These are phyloP conservation scores for Torrubiella hemipterigena DNA, from an alignment of 2,329 filamentous ascomycete genomes.

Conservation along the genomic window DNA sequence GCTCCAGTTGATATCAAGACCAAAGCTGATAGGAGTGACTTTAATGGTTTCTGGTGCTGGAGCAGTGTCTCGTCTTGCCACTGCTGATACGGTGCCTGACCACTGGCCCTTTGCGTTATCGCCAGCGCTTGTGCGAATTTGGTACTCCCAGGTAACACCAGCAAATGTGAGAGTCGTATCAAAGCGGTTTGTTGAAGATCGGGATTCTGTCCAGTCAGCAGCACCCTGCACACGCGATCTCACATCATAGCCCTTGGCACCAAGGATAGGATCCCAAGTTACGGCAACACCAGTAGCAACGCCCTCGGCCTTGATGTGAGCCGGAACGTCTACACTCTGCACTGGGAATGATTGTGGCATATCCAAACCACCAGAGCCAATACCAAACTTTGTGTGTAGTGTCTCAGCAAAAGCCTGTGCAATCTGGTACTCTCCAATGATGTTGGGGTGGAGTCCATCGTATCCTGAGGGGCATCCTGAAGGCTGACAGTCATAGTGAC, in stretches of 20 bases:
- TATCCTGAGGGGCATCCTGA: constrained; percentile 1
- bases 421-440: constrained; percentile 1
- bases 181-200: constrained; percentile 1
- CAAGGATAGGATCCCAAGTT: constrained; percentile 2
- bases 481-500: constrained; percentile 7
- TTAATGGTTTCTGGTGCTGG: not conserved
- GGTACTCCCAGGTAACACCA: constrained; percentile 2
- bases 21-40: not conserved
- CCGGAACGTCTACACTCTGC: not conserved
- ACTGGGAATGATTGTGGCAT: not conserved
- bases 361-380: not conserved
- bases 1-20: not conserved
- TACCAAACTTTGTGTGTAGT: constrained; percentile 1
- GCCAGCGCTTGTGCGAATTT: constrained; percentile 2
- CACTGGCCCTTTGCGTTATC: not conserved
- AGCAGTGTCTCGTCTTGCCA: not conserved
- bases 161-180: not conserved
- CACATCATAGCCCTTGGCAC: constrained; percentile 2
- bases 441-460: constrained; percentile 2
- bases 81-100: not conserved
- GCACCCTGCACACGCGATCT: not conserved
- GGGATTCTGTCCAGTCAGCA: constrained; percentile 1
- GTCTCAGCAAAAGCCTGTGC: constrained; percentile 2
- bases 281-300: constrained; percentile 1
- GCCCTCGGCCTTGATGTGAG: not conserved